These are phyloP conservation scores for Drechslerella coelobrocha DNA, from an alignment of 2,329 filamentous ascomycete genomes.

Conservation along the genomic window DNA sequence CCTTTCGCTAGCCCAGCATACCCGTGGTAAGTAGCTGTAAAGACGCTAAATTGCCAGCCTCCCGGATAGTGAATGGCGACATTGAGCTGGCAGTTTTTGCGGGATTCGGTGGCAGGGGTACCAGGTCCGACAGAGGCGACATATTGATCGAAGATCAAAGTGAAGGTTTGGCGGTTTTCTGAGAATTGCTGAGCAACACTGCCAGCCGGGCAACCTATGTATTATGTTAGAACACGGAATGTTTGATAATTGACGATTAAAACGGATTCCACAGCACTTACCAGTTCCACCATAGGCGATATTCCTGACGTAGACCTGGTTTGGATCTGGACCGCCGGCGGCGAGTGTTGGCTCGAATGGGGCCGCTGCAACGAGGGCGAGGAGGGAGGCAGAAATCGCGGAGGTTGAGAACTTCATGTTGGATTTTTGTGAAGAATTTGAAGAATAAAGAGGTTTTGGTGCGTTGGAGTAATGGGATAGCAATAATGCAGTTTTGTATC, in stretches of 20 bases:
- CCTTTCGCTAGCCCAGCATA: slow-evolving; percentile 62
- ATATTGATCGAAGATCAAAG: slow-evolving; percentile 64
- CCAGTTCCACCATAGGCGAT: slow-evolving; percentile 61
- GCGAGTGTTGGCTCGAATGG: slow-evolving; percentile 24
- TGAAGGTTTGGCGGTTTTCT: slow-evolving; percentile 59
- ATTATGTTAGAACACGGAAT: slow-evolving; percentile 6
- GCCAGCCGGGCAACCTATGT: slow-evolving; percentile 61
- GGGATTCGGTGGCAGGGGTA: slow-evolving; percentile 59
- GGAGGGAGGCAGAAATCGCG: slow-evolving; percentile 52
- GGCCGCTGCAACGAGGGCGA: slow-evolving; percentile 51
- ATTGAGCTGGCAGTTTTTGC: slow-evolving; percentile 66
- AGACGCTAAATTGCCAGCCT: slow-evolving; percentile 65
- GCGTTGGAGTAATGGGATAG: not conserved
- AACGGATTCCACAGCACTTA: not conserved
- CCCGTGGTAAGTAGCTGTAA: slow-evolving; percentile 64
- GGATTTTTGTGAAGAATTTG: slow-evolving; percentile 12
- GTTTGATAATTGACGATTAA: not conserved
- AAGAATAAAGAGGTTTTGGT: slow-evolving; percentile 7
- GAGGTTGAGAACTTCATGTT: slow-evolving; percentile 52
- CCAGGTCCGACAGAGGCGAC: slow-evolving; percentile 62
- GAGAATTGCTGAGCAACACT: slow-evolving; percentile 60
- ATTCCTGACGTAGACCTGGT: slow-evolving; percentile 59
- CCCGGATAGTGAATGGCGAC: slow-evolving; percentile 63
- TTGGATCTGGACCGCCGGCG: slow-evolving; percentile 55
- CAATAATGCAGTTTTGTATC: slow-evolving; percentile 8